Conservation (phyloP, 2,329 filamentous ascomycete genomes). For the Chaetomiaceae sp. region DNA sequence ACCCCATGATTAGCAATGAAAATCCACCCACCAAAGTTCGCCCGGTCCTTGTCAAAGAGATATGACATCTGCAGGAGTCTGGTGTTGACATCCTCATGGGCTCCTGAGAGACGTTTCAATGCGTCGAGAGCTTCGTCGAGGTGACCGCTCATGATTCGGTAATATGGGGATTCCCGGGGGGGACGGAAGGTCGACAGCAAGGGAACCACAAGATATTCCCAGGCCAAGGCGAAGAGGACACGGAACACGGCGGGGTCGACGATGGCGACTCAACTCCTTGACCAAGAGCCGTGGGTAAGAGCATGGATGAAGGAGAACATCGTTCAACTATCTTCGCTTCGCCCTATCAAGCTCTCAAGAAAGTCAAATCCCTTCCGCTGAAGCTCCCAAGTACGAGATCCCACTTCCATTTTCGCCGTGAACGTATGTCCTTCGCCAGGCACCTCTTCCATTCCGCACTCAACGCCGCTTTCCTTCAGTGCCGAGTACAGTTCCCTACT, state of each 20-base stretch:
- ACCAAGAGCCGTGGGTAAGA: no score
- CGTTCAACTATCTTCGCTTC: neutral
- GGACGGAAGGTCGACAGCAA: neutral
- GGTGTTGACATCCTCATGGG: neutral
- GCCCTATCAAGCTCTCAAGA: constrained; percentile 31
- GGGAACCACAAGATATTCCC: no score
- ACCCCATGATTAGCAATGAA: no score
- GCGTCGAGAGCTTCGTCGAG: neutral
- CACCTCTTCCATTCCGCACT: constrained; percentile 36
- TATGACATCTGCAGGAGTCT: no score
- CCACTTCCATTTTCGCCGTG: constrained; percentile 39
- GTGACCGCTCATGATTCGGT: neutral
- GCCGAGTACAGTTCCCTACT: constrained; percentile 31
- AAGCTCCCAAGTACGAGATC: constrained; percentile 32
- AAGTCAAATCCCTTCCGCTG: constrained; percentile 41
- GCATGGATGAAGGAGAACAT: neutral
- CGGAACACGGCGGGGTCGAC: no score
- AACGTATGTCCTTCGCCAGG: constrained; percentile 42
- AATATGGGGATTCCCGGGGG: neutral
- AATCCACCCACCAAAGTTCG: no score
- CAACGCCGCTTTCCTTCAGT: constrained; percentile 31
- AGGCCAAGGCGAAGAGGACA: no score
- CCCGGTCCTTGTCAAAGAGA: no score
- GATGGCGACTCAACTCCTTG: no score
- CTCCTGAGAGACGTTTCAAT: neutral